Evolutionary conservation across 345 rosid species (phyloP).

Genomic region (Eutrema japonicum): DNA sequence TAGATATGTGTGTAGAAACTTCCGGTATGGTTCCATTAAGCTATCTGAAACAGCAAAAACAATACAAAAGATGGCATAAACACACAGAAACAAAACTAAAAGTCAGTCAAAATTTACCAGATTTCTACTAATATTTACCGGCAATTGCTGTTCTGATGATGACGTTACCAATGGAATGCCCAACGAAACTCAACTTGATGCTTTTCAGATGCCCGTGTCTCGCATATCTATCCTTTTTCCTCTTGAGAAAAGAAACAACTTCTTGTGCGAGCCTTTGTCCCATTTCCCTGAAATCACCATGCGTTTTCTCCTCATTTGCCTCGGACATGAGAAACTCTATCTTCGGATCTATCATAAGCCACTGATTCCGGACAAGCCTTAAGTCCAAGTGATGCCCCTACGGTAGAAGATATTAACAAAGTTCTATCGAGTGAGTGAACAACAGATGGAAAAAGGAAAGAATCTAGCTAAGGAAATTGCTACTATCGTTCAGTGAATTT

Average conservation of each 20-base stretch:
- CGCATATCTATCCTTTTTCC: constrained; percentile 70
- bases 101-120: constrained; percentile 4
- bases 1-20: constrained; percentile 68
- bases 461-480: neutral
- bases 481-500: neutral
- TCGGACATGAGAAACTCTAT: constrained; percentile 95
- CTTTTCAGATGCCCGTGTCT: constrained; percentile 63
- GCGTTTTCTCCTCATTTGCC: constrained; percentile 84
- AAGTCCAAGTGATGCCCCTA: constrained; percentile 98
- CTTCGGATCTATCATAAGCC: constrained; percentile 93
- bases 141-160: constrained; percentile 85
- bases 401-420: constrained; percentile 10
- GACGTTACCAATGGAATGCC: constrained; percentile 94
- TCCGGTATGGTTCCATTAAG: constrained; percentile 82
- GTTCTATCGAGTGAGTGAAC: neutral
- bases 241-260: constrained; percentile 76
- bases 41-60: constrained; percentile 58
- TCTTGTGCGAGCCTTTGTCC: constrained; percentile 87
- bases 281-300: constrained; percentile 96
- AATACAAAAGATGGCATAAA: neutral
- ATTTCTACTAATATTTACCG: constrained; percentile 52
- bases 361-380: constrained; percentile 88
- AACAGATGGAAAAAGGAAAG: neutral
- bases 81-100: neutral
- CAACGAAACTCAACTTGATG: constrained; percentile 90